Percentiles rank a stretch among this genome's conserved stretches.
Evolutionary conservation across 148 eudicot genomes (phyloP).

Genomic region (Persicaria maculosa): DNA sequence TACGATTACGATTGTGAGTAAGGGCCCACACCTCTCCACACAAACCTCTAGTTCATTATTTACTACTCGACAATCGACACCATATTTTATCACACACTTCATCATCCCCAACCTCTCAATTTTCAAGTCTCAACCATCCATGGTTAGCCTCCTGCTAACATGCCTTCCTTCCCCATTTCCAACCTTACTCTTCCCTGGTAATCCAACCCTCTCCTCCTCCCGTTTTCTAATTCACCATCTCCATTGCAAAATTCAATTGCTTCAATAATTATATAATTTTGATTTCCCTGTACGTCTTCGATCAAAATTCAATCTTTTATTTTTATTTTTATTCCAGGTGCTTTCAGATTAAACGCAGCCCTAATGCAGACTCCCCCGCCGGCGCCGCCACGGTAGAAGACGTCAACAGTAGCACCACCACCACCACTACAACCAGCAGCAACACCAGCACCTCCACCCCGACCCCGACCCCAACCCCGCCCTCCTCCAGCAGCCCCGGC

Average conservation of each 20-base stretch:
- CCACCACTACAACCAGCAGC: not conserved
- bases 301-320: not conserved
- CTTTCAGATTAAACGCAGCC: not conserved
- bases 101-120: no score
- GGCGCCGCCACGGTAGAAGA: not conserved
- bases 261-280: not conserved
- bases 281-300: not conserved
- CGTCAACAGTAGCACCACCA: not conserved
- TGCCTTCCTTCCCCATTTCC: not conserved
- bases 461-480: slow-evolving; percentile 16
- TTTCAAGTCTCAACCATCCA: no score
- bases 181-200: slow-evolving; percentile 1
- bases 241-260: not conserved
- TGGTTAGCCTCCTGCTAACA: not conserved
- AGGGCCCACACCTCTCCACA: no score
- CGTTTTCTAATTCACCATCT: not conserved
- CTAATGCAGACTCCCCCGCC: not conserved
- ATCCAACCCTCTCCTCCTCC: not conserved
- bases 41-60: no score
- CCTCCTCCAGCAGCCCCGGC: slow-evolving; percentile 8
- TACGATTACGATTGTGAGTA: no score
- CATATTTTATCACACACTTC: no score
- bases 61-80: no score
- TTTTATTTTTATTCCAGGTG: not conserved
- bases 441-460: slow-evolving; percentile 16